Evolutionary conservation across 495 filamentous ascomycete genomes (phyloP).

Genomic region (Aspergillus sparsus): DNA sequence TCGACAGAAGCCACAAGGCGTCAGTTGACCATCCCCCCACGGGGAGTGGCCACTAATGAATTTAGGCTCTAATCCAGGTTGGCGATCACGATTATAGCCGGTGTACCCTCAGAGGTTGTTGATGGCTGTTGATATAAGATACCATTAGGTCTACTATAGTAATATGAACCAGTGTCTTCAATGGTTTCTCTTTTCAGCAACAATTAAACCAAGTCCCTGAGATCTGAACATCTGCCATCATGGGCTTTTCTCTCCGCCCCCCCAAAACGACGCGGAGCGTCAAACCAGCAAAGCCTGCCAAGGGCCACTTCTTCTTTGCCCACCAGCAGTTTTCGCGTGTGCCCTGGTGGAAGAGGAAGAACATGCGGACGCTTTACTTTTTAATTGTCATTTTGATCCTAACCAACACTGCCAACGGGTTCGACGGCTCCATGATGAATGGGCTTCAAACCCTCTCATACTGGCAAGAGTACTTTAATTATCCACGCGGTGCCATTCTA

Average conservation of each 20-base stretch:
- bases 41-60: too few species aligned
- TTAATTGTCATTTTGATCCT: neutral
- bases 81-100: too few species aligned
- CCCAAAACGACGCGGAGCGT: neutral
- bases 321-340: slow-evolving; percentile 8
- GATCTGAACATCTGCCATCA: neutral
- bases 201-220: too few species aligned
- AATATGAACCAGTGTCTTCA: too few species aligned
- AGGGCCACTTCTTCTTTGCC: slow-evolving; percentile 11
- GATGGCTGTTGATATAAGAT: too few species aligned
- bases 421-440: neutral
- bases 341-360: neutral
- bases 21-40: too few species aligned
- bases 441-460: neutral
- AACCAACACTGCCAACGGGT: neutral
- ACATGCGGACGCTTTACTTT: neutral
- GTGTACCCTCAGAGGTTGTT: too few species aligned
- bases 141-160: too few species aligned
- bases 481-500: neutral
- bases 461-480: slow-evolving; percentile 4
- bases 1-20: too few species aligned
- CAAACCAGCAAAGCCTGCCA: slow-evolving; percentile 1
- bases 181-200: too few species aligned
- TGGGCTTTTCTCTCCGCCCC: slow-evolving; percentile 8
- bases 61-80: too few species aligned